These are phyloP conservation scores for Lasiodiplodia citricola DNA, from an alignment of 2,329 filamentous ascomycete genomes.

Conservation along the genomic window DNA sequence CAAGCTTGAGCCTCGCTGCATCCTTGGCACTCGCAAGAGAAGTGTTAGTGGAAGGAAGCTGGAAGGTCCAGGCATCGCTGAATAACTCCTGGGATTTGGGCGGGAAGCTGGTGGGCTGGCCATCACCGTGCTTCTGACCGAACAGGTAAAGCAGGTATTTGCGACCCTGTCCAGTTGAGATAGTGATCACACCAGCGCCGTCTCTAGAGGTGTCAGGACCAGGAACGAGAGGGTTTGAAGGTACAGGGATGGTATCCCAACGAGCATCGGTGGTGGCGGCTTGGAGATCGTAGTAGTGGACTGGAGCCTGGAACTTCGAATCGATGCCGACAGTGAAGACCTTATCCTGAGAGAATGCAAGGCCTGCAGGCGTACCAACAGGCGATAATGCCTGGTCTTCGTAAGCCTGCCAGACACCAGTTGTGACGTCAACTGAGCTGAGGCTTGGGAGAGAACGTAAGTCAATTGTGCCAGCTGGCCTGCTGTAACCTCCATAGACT, in stretches of 20 bases:
- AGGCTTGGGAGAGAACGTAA: conserved; percentile 23
- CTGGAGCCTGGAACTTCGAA: conserved; percentile 37
- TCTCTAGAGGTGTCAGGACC: conserved; percentile 47
- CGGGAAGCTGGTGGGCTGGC: conserved; percentile 30
- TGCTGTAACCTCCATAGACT: conserved; percentile 35
- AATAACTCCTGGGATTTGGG: conserved; percentile 28
- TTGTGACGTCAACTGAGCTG: conserved; percentile 27
- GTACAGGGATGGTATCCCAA: conserved; percentile 50
- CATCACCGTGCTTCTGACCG: conserved; percentile 37
- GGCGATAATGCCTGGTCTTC: conserved; percentile 34
- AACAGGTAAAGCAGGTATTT: conserved; percentile 53
- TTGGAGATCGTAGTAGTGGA: conserved; percentile 32
- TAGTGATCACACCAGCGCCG: conserved; percentile 44
- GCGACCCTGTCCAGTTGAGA: conserved; percentile 52
- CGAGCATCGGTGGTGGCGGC: conserved; percentile 32
- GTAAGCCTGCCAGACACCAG: conserved; percentile 38
- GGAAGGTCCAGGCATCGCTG: conserved; percentile 44
- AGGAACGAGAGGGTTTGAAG: conserved; percentile 50
- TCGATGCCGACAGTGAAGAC: conserved; percentile 48
- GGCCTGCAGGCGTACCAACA: conserved; percentile 40
- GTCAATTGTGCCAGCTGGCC: conserved; percentile 31
- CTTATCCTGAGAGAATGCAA: conserved; percentile 42
- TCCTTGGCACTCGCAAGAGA: conserved; percentile 54
- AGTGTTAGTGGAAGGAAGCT: conserved; percentile 47
- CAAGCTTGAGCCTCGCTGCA: conserved; percentile 46